phyloP scores from a whole-genome alignment of 306 rosid species.

The Biancaea sappan region DNA sequence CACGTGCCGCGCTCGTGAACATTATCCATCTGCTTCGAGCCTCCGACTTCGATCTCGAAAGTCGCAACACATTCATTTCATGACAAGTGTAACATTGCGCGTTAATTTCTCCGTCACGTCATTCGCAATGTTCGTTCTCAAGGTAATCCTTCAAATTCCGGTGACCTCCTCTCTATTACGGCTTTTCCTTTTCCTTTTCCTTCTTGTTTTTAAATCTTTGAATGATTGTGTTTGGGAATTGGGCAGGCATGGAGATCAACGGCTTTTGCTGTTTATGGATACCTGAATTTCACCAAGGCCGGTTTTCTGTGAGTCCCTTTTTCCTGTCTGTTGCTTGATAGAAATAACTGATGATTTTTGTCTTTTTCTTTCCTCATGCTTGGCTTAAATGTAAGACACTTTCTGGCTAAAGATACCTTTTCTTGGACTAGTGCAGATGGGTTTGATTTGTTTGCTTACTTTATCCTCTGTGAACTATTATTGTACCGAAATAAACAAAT shows the following conservation, averaged over 20 bases:
- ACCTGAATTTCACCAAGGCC: slow-evolving; percentile 85
- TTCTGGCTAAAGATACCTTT: background rate
- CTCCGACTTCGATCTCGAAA: background rate
- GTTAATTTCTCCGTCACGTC: slow-evolving; percentile 39
- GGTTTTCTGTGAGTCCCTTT: slow-evolving; percentile 63
- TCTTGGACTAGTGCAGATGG: background rate
- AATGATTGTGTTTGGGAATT: background rate
- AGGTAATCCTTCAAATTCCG: slow-evolving; percentile 35
- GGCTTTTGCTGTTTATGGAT: slow-evolving; percentile 78
- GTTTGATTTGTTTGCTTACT: slow-evolving; percentile 7
- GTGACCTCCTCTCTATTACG: background rate
- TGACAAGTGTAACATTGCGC: slow-evolving; percentile 30
- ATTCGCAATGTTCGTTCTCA: slow-evolving; percentile 73
- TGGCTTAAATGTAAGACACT: background rate
- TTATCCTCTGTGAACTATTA: background rate
- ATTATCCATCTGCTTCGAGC: too few species aligned
- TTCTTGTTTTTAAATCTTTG: background rate
- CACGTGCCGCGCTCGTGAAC: background rate
- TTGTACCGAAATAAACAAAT: background rate
- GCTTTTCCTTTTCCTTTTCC: background rate
- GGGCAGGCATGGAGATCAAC: slow-evolving; percentile 80
- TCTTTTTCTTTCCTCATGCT: background rate
- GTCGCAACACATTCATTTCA: background rate
- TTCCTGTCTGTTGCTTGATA: background rate
- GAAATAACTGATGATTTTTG: background rate